phyloP scores from a whole-genome alignment of 208 protist species.

The Trypanosoma cruzi region DNA sequence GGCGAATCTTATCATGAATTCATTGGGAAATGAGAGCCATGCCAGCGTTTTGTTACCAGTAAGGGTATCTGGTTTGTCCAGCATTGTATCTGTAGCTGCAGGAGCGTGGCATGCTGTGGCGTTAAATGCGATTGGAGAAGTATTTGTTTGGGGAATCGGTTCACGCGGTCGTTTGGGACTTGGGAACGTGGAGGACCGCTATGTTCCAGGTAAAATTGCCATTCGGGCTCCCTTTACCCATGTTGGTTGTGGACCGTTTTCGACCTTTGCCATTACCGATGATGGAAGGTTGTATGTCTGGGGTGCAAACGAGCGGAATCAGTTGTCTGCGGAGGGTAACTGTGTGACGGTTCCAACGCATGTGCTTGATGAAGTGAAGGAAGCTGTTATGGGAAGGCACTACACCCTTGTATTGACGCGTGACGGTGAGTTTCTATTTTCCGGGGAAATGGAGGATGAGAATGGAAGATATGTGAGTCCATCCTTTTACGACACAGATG shows the following conservation, averaged over 20 bases:
- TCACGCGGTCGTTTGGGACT: conserved; percentile 61
- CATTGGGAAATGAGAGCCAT: conserved; percentile 43
- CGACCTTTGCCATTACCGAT: conserved; percentile 70
- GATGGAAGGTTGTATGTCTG: conserved; percentile 69
- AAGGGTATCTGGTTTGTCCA: conserved; percentile 42
- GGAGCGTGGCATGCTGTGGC: conserved; percentile 79
- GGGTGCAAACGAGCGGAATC: conserved; percentile 68
- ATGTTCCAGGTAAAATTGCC: conserved; percentile 47
- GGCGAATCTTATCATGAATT: conserved; percentile 50
- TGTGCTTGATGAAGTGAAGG: conserved; percentile 70
- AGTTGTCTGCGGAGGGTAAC: conserved; percentile 38
- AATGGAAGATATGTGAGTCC: conserved; percentile 33
- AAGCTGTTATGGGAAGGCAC: conserved; percentile 62
- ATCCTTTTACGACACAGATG: conserved; percentile 58
- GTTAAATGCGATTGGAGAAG: conserved; percentile 73
- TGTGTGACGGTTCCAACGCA: conserved; percentile 38
- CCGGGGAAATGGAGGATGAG: conserved; percentile 63
- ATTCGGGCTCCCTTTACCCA: conserved; percentile 51
- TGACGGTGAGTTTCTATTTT: conserved; percentile 50
- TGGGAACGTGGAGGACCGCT: conserved; percentile 39
- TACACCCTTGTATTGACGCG: conserved; percentile 66
- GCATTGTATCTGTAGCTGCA: conserved; percentile 69
- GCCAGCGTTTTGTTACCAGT: conserved; percentile 59
- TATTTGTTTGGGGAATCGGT: conserved; percentile 79
- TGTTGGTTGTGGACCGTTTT: conserved; percentile 76